Base-by-base conservation (phyloP, 768 basidiomycete genomes). In the Phaffia tasmanica region DNA sequence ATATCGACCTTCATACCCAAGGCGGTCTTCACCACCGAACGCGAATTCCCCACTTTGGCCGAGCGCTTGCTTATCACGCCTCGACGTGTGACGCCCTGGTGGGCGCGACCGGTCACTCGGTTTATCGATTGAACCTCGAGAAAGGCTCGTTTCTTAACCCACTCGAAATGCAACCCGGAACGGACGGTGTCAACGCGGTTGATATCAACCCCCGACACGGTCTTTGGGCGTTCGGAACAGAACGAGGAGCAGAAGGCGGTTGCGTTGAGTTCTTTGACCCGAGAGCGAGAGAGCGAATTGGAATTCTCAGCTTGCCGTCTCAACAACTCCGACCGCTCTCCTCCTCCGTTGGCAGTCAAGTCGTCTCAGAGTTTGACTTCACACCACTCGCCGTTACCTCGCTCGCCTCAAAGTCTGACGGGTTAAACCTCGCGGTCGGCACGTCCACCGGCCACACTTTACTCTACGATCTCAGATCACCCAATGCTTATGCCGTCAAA, bases 251-350 rank as follows among this genome's bases (percentile, higher is more conserved):
- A 16, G 67, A 70, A 25, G 65, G 63, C 35, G 88, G 90, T 21
- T 84, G 86, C 3, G 87, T 91, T 51, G 91, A 97, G 75, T 89
- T 99, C 73, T 99, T 93, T 92, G 95, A 99, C 76, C 88, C 86
- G 4, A 82, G 95, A 56, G 89, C 90, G 35, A 81, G 93, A 19
- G 79, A 84, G 0, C 77, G 82, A 32, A 87, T 90, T 0, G 91
- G 89, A 0, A 77, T 83, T 3, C 79, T 95, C 48, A 75, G 79
- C 29, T 72, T 91, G 25, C 89, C 86, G 6, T 74, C 49, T 16
- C 62, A 69, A 16, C 27, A 51, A 42, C 62, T 69, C 19, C 25
- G 67, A 3, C 32, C 72, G 18, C 32, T 69, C 25, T 42, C 35
- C 11, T 42, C 35, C 11, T 42, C 35, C 35, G 11, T 42, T 11